Evolutionary conservation across 2,329 filamentous ascomycete species (phyloP).

Genomic region (Penicillium glabrum): DNA sequence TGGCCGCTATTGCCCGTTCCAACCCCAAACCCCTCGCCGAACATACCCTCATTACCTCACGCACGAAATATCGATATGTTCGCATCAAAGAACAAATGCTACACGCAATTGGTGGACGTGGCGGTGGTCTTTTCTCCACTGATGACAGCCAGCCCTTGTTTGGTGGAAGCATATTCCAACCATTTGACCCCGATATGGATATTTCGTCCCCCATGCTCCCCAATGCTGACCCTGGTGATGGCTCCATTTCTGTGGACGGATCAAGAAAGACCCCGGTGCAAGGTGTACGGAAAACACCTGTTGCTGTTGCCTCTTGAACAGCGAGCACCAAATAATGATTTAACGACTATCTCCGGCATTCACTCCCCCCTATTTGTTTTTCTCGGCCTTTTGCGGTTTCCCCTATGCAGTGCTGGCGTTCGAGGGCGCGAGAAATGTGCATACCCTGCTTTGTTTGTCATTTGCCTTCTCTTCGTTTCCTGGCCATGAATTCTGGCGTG

Average conservation of each 20-base stretch:
- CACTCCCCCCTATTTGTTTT: background rate
- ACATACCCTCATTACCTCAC: conserved; percentile 53
- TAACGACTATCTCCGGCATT: conserved; percentile 16
- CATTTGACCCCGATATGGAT: conserved; percentile 25
- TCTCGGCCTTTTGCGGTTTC: background rate
- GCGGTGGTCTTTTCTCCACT: conserved; percentile 47
- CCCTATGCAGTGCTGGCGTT: conserved; percentile 16
- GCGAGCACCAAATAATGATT: conserved; percentile 13
- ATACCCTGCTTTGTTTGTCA: conserved; percentile 2
- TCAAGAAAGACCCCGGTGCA: conserved; percentile 23
- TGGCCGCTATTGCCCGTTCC: conserved; percentile 74
- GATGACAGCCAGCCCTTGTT: conserved; percentile 30
- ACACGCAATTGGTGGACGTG: conserved; percentile 56
- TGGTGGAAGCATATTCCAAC: conserved; percentile 35
- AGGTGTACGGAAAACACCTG: conserved; percentile 16
- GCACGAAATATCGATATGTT: conserved; percentile 60
- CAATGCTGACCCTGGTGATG: conserved; percentile 22
- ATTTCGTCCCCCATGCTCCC: conserved; percentile 22
- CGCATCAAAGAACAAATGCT: conserved; percentile 65
- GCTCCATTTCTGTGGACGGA: conserved; percentile 16
- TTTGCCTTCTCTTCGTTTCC: conserved; percentile 1
- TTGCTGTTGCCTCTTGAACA: conserved; percentile 9
- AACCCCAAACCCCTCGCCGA: conserved; percentile 75
- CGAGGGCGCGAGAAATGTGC: conserved; percentile 1
- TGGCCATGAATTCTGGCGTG: conserved; percentile 6